Percentiles rank a stretch among this genome's conserved stretches.
phyloP scores from a whole-genome alignment of 768 basidiomycete genomes.

The Suillus decipiens region DNA sequence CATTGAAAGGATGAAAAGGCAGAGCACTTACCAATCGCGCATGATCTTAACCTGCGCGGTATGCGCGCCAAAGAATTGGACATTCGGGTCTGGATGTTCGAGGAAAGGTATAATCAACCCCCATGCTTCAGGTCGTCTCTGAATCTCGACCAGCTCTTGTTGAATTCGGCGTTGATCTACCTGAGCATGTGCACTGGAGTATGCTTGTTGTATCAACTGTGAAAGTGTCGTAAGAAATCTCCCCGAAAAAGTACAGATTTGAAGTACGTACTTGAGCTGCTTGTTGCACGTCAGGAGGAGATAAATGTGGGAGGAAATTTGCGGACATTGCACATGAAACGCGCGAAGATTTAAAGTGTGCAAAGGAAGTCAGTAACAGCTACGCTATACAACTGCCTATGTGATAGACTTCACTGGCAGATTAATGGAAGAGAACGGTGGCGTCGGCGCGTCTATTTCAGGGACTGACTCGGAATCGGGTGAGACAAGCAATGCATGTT shows the following conservation, averaged over 20 bases:
- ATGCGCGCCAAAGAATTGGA: slow-evolving; percentile 95
- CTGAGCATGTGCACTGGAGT: slow-evolving; percentile 48
- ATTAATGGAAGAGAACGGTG: slow-evolving; percentile 1
- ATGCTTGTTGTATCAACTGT: slow-evolving; percentile 74
- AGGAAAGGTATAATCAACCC: slow-evolving; percentile 79
- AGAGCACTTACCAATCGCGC: slow-evolving; percentile 73
- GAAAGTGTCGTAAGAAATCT: slow-evolving; percentile 17
- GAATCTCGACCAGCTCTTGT: slow-evolving; percentile 73
- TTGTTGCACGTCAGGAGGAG: slow-evolving; percentile 54
- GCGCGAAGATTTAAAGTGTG: not conserved
- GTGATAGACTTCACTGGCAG: not conserved
- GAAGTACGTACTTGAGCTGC: slow-evolving; percentile 56
- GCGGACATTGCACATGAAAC: slow-evolving; percentile 9
- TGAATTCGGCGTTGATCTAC: slow-evolving; percentile 63
- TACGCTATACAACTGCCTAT: not conserved
- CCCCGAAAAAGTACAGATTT: slow-evolving; percentile 15
- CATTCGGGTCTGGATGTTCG: slow-evolving; percentile 70
- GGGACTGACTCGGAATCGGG: not conserved
- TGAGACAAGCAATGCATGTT: not conserved
- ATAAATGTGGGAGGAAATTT: slow-evolving; percentile 53
- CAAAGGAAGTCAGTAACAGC: not conserved
- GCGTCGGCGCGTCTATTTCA: not conserved
- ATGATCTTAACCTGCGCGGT: slow-evolving; percentile 93
- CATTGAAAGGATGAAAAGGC: not conserved
- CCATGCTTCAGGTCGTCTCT: slow-evolving; percentile 80